Evolutionary conservation across 1,284 basidiomycete species (phyloP).

Genomic region (Malassezia sp.): DNA sequence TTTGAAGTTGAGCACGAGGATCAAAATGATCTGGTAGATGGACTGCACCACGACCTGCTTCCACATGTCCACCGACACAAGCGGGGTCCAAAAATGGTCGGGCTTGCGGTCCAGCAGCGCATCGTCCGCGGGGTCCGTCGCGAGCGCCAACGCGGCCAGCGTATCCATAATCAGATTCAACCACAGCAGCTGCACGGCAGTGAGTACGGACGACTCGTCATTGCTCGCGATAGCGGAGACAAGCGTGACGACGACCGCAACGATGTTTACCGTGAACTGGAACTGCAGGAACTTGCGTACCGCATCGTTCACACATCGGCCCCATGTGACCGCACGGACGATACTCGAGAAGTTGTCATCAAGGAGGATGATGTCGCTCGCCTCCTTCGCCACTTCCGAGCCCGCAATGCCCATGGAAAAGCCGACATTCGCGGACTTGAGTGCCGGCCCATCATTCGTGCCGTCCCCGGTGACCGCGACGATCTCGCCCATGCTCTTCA

Average conservation of each 20-base stretch:
- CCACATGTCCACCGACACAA: slow-evolving; percentile 68
- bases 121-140: slow-evolving; percentile 82
- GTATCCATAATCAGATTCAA: slow-evolving; percentile 91
- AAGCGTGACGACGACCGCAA: slow-evolving; percentile 86
- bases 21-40: slow-evolving; percentile 70
- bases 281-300: slow-evolving; percentile 97
- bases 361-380: slow-evolving; percentile 97
- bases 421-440: slow-evolving; percentile 59
- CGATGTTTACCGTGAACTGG: slow-evolving; percentile 91
- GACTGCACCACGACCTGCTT: slow-evolving; percentile 90
- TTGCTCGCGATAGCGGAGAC: slow-evolving; percentile 72
- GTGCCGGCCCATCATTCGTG: slow-evolving; percentile 91
- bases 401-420: slow-evolving; percentile 85
- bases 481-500: slow-evolving; percentile 77
- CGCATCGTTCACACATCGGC: slow-evolving; percentile 91
- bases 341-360: slow-evolving; percentile 84
- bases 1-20: slow-evolving; percentile 78
- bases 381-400: slow-evolving; percentile 97
- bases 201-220: slow-evolving; percentile 69
- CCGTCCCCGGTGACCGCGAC: slow-evolving; percentile 97
- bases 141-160: slow-evolving; percentile 88
- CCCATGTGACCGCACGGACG: slow-evolving; percentile 96
- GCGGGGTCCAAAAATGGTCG: slow-evolving; percentile 70
- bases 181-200: slow-evolving; percentile 92
- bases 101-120: slow-evolving; percentile 75